phyloP scores from a whole-genome alignment of 768 basidiomycete genomes.

The Xanthoconium purpureum region DNA sequence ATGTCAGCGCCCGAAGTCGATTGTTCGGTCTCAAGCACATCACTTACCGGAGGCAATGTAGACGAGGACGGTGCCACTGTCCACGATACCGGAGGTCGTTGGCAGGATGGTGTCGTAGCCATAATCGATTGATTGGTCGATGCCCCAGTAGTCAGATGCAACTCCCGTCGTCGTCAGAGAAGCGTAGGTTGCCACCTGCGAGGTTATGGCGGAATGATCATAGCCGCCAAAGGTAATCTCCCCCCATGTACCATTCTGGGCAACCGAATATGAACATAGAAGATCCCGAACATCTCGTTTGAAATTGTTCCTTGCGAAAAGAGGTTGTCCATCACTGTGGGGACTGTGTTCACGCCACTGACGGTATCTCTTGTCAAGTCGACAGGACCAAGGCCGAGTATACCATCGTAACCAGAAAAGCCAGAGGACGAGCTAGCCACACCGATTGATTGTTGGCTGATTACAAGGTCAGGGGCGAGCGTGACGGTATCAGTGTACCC shows the following conservation, averaged over 20 bases:
- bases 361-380: background rate
- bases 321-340: constrained; percentile 37
- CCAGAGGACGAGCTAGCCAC: background rate
- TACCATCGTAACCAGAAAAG: background rate
- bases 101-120: constrained; percentile 22
- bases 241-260: constrained; percentile 16
- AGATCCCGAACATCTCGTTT: constrained; percentile 31
- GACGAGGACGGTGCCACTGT: constrained; percentile 31
- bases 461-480: background rate
- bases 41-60: constrained; percentile 20
- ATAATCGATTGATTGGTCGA: constrained; percentile 34
- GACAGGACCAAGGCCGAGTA: background rate
- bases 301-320: constrained; percentile 25
- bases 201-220: constrained; percentile 8
- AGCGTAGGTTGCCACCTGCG: constrained; percentile 18
- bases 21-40: background rate
- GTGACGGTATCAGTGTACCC: background rate
- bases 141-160: constrained; percentile 31
- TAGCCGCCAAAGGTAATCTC: constrained; percentile 27
- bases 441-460: background rate
- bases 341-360: background rate
- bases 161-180: constrained; percentile 24
- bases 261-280: too few species aligned
- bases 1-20: background rate
- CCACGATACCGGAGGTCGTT: constrained; percentile 33